phyloP scores from a whole-genome alignment of 768 basidiomycete species.

The Lepiota brunneoincarnata region DNA sequence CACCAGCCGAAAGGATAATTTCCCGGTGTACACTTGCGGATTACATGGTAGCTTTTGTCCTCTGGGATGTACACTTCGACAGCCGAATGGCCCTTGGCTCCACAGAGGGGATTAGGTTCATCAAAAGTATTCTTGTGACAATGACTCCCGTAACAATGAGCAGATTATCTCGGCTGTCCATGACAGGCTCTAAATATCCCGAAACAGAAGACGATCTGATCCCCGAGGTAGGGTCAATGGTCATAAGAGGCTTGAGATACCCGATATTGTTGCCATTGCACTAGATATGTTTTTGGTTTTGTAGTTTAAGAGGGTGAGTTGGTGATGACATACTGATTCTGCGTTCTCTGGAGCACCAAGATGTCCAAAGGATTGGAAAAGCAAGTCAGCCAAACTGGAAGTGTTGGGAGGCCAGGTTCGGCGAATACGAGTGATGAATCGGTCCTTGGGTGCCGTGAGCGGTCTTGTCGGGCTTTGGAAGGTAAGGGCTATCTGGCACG shows the following conservation, averaged over 20 bases:
- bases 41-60: neutral
- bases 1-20: slow-evolving; percentile 52
- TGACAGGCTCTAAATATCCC: slow-evolving; percentile 23
- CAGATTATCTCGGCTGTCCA: slow-evolving; percentile 21
- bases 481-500: neutral
- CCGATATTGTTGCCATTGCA: slow-evolving; percentile 11
- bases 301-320: neutral
- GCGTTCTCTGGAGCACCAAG: slow-evolving; percentile 12
- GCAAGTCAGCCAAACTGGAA: neutral
- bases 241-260: slow-evolving; percentile 1
- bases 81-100: slow-evolving; percentile 2
- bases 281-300: neutral
- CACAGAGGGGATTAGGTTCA: neutral
- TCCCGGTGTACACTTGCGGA: slow-evolving; percentile 25
- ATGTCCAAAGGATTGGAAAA: slow-evolving; percentile 7
- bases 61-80: neutral
- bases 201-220: slow-evolving; percentile 26
- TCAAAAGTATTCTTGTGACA: slow-evolving; percentile 11
- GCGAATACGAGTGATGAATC: slow-evolving; percentile 11
- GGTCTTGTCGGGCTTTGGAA: neutral
- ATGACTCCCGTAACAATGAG: slow-evolving; percentile 20
- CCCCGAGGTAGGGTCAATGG: slow-evolving; percentile 19
- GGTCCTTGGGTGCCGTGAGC: slow-evolving; percentile 4
- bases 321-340: slow-evolving; percentile 8
- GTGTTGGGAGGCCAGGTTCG: neutral